These are phyloP conservation scores for Botrytis elliptica DNA, from an alignment of 2,329 filamentous ascomycete species.

Conservation along the genomic window DNA sequence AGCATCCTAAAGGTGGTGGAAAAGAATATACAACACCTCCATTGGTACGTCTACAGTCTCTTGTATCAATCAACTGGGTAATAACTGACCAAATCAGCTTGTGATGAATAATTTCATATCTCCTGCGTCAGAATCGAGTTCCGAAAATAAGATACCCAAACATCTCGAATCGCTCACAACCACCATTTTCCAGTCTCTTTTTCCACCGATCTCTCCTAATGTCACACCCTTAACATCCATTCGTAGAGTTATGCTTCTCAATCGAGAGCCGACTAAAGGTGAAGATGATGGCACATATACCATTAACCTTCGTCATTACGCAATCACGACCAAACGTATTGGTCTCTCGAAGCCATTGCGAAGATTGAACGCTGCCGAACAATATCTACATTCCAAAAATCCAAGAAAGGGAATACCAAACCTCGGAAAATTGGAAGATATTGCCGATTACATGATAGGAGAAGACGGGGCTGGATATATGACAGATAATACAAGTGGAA, in stretches of 20 bases:
- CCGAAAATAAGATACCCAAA: conserved; percentile 74
- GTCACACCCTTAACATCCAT: conserved; percentile 89
- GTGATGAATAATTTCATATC: conserved; percentile 98
- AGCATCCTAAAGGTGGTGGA: conserved; percentile 75
- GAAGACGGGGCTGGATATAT: conserved; percentile 79
- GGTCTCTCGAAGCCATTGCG: conserved; percentile 82
- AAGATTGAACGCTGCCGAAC: conserved; percentile 81
- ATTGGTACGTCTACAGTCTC: conserved; percentile 52
- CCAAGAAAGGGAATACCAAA: conserved; percentile 75
- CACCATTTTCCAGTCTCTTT: conserved; percentile 92
- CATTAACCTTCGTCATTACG: conserved; percentile 88
- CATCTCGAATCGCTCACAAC: conserved; percentile 92
- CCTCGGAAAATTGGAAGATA: conserved; percentile 85
- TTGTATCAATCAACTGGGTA: background rate
- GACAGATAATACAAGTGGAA: conserved; percentile 81
- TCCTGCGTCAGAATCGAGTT: conserved; percentile 53
- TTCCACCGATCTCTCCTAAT: conserved; percentile 93
- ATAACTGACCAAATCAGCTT: conserved; percentile 49
- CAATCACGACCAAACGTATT: conserved; percentile 85
- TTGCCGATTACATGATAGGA: conserved; percentile 91
- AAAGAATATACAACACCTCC: conserved; percentile 86
- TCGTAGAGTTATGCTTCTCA: conserved; percentile 83
- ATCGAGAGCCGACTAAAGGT: conserved; percentile 63
- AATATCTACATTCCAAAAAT: conserved; percentile 55
- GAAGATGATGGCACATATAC: conserved; percentile 68